phyloP scores from a whole-genome alignment of 805 yeast genomes.

The Candida cerambycidarum region DNA sequence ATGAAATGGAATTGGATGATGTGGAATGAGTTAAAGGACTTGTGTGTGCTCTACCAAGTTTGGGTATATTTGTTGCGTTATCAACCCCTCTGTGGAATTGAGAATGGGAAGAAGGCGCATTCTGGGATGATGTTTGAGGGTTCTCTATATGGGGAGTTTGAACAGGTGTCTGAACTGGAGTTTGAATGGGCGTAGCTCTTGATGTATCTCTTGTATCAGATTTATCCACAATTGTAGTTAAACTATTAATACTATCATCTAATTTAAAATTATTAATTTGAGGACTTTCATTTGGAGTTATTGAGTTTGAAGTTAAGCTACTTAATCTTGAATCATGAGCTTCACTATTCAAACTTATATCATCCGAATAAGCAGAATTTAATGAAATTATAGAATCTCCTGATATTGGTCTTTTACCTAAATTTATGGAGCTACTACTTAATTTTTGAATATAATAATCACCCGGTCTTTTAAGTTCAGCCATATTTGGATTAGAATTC shows the following conservation, averaged over 20 bases:
- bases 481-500: conserved; percentile 6
- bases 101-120: background rate
- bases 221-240: conserved; percentile 14
- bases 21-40: background rate
- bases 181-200: conserved; percentile 1
- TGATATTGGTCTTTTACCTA: conserved; percentile 28
- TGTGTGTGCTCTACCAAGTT: background rate
- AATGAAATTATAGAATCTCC: conserved; percentile 33
- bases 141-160: too few species aligned
- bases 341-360: conserved; percentile 31
- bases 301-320: conserved; percentile 28
- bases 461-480: conserved; percentile 34
- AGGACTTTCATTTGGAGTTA: conserved; percentile 23
- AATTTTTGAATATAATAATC: conserved; percentile 38
- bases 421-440: conserved; percentile 21
- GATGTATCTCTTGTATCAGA: background rate
- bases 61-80: background rate
- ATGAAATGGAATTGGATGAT: background rate
- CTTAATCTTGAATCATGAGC: conserved; percentile 38
- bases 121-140: too few species aligned
- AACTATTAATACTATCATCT: conserved; percentile 13
- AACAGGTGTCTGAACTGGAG: background rate
- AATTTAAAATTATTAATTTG: conserved; percentile 13
- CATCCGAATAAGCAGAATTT: conserved; percentile 36
- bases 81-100: too few species aligned